These are phyloP conservation scores for Lactarius quietus DNA, from an alignment of 768 basidiomycete species.

Conservation along the genomic window DNA sequence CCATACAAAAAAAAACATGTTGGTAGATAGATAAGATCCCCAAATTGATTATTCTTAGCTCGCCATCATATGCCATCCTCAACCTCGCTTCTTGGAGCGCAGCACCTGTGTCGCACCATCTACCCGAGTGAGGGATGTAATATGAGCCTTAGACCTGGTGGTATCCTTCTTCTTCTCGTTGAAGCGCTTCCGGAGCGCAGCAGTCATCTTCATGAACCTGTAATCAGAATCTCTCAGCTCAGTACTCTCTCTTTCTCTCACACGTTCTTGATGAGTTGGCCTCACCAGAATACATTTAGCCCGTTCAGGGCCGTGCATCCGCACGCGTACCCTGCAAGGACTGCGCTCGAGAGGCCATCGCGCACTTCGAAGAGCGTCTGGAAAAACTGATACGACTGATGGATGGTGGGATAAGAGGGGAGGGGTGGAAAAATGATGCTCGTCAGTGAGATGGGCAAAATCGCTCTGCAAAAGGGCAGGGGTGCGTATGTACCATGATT, in stretches of 20 bases:
- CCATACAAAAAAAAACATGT: no score
- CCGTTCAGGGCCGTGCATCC: conserved; percentile 66
- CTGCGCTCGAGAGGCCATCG: conserved; percentile 45
- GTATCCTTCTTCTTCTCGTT: conserved; percentile 18
- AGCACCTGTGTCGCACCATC: neutral
- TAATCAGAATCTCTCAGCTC: neutral
- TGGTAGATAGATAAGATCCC: no score
- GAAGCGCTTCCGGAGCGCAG: conserved; percentile 62
- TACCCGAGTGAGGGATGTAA: neutral
- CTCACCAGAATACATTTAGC: conserved; percentile 77
- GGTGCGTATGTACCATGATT: conserved; percentile 34
- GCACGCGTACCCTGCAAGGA: conserved; percentile 47
- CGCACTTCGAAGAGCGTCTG: conserved; percentile 54
- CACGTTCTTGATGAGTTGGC: neutral
- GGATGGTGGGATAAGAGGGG: neutral
- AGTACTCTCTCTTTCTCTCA: neutral
- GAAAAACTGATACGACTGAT: conserved; percentile 65
- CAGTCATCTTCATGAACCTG: conserved; percentile 77
- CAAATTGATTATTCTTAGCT: neutral
- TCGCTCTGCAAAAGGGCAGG: neutral
- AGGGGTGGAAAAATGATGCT: neutral
- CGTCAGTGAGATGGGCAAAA: neutral
- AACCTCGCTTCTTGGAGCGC: neutral
- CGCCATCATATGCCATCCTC: neutral
- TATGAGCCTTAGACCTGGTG: conserved; percentile 25